These are phyloP conservation scores for Hanseniaspora lachancei DNA, from an alignment of 805 yeast genomes.

Conservation along the genomic window DNA sequence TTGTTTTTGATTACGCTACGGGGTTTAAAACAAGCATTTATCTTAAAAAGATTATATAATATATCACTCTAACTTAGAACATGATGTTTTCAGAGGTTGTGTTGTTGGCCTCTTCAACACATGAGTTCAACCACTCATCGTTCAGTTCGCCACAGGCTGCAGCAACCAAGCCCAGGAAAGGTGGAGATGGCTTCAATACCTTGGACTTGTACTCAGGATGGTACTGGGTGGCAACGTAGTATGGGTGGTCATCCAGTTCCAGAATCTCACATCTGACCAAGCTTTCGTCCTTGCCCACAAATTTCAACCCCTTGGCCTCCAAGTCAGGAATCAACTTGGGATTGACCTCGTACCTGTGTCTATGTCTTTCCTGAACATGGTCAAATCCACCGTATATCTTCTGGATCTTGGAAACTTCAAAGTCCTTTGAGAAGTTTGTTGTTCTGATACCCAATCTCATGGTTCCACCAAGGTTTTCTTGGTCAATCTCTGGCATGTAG, in stretches of 20 bases:
- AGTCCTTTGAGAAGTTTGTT: slow-evolving; percentile 58
- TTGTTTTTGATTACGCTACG: too few species aligned
- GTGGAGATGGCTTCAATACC: slow-evolving; percentile 91
- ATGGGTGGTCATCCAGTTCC: slow-evolving; percentile 78
- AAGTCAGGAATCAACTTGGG: slow-evolving; percentile 62
- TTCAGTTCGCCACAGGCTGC: slow-evolving; percentile 80
- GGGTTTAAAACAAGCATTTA: too few species aligned
- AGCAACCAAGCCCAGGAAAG: slow-evolving; percentile 90
- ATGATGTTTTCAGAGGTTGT: slow-evolving; percentile 21
- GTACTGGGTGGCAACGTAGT: slow-evolving; percentile 89
- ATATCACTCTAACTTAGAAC: slow-evolving; percentile 22
- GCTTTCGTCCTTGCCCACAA: slow-evolving; percentile 87
- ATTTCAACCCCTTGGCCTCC: slow-evolving; percentile 67
- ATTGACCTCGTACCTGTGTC: slow-evolving; percentile 96
- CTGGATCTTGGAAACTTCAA: slow-evolving; percentile 52
- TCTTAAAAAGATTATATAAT: too few species aligned
- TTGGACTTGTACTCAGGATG: slow-evolving; percentile 97
- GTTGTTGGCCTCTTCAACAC: slow-evolving; percentile 21
- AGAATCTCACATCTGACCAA: slow-evolving; percentile 88
- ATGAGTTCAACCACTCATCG: slow-evolving; percentile 34
- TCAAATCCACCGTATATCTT: slow-evolving; percentile 62
- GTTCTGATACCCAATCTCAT: slow-evolving; percentile 96
- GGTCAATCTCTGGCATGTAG: slow-evolving; percentile 97
- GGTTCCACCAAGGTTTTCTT: slow-evolving; percentile 92
- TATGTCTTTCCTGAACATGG: slow-evolving; percentile 79